Evolutionary conservation across 768 basidiomycete species (phyloP), one percentile per base, ranked within the genome.

Genomic region (Flagelloscypha sp.): DNA sequence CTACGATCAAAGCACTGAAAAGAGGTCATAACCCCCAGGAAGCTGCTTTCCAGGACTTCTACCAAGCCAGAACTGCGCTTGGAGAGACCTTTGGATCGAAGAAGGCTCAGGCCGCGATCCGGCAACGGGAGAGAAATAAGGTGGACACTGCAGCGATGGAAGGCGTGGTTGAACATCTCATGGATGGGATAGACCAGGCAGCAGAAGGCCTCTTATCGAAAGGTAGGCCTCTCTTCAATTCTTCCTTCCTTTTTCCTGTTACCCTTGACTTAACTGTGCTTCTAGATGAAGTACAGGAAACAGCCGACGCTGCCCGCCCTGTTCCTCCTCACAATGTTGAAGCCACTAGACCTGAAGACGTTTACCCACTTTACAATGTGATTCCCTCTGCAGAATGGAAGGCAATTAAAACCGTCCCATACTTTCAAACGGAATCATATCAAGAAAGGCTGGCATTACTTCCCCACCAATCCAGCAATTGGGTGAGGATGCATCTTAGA

Each of bases 71-170:
- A 27, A 84, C 74, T 36, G 67, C 74, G n/a, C 73, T 99, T 2
- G 92, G 94, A 21, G 82, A 90, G 55, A 76, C 84, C 1, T 99
- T 99, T 45, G 94, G 94, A 15, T 94, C 92, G 17, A 87, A 90
- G 62, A 98, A 95, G 54, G 88, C 90, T 29, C 84, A 88, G 56
- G 74, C 76, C 7, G 79, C 76, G 19, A 92, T 97, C 50, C 74
- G 74, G 35, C 84, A 89, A 4, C 74, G 72, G 35, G 90, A 93
- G 58, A 74, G 94, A 44, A 94, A 93, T 60, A 79, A 79, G 54
- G 79, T 99, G 24, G 90, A 95, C 60, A 76, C 85, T 13, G 65
- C 69, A 39, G 88, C 89, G 2, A 93, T 95, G 84, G 74, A 85
- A 54, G 75, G 76, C 7, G 87, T 88, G 23, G 79, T 79, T 46